Conservation (phyloP, 768 basidiomycete species). For the Lactarius tabidus region DNA sequence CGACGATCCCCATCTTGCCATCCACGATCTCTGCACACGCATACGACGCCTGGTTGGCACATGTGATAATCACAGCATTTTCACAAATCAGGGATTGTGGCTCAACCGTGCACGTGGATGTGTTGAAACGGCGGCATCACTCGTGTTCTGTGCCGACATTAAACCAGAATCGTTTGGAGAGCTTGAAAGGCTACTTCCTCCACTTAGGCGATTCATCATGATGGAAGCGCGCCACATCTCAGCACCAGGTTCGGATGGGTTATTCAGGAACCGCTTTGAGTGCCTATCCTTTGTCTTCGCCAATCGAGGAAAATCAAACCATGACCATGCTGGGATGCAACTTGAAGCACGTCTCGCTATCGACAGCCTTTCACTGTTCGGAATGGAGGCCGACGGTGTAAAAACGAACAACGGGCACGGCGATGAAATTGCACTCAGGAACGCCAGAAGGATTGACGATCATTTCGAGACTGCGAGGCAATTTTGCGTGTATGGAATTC, state of each 20-base stretch:
- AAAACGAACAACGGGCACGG: neutral
- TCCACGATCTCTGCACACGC: neutral
- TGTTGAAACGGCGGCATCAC: neutral
- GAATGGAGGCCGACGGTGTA: neutral
- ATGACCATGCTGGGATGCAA: neutral
- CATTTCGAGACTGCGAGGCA: neutral
- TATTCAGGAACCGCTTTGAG: neutral
- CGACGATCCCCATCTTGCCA: neutral
- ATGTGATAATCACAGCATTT: neutral
- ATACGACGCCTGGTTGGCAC: neutral
- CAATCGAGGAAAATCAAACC: neutral
- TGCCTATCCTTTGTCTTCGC: neutral
- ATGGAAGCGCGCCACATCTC: no score
- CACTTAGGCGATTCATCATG: no score
- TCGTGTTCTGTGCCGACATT: neutral
- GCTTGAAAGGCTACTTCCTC: neutral
- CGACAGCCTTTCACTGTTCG: neutral
- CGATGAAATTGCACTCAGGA: neutral
- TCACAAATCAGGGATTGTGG: neutral
- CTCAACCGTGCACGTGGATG: neutral
- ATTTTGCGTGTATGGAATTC: neutral
- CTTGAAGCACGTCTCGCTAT: neutral
- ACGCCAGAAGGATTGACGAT: neutral
- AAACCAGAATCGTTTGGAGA: neutral
- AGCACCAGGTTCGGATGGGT: neutral